Conservation (phyloP, 768 basidiomycete species). For the Naematelia aurantialba region DNA sequence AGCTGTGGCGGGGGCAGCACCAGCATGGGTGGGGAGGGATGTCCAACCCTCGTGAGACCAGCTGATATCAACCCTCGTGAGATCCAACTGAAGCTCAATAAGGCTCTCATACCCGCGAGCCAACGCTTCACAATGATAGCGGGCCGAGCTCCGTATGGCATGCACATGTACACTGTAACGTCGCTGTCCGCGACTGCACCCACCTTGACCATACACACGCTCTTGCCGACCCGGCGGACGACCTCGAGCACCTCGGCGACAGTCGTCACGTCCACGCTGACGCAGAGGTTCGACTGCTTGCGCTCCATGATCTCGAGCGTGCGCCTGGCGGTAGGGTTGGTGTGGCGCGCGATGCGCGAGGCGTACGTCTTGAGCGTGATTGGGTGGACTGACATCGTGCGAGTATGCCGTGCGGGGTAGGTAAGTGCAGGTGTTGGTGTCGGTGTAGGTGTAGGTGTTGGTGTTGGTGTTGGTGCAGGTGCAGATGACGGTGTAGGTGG, state of each 20-base stretch:
- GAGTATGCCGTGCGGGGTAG: not conserved
- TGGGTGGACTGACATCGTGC: slow-evolving; percentile 21
- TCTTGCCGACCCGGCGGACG: slow-evolving; percentile 81
- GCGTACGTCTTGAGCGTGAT: slow-evolving; percentile 43
- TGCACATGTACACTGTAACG: not conserved
- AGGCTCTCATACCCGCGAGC: not conserved
- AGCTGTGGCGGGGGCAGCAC: slow-evolving; percentile 26
- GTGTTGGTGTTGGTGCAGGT: not conserved
- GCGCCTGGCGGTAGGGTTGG: slow-evolving; percentile 71
- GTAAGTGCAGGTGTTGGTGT: not conserved
- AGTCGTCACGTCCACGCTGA: slow-evolving; percentile 89
- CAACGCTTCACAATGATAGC: too few species aligned
- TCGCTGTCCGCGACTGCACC: slow-evolving; percentile 10
- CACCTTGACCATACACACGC: slow-evolving; percentile 90
- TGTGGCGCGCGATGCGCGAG: slow-evolving; percentile 35
- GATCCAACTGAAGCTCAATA: not conserved
- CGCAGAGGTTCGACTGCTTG: slow-evolving; percentile 87
- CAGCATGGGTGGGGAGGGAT: too few species aligned
- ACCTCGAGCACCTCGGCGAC: slow-evolving; percentile 74
- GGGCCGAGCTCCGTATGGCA: not conserved
- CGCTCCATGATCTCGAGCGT: slow-evolving; percentile 77
- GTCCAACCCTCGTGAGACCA: too few species aligned
- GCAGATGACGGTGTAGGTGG: not conserved
- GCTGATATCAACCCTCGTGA: too few species aligned
- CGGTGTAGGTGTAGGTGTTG: too few species aligned